Base-by-base conservation (phyloP, 23 red algal species). In the Agarophyton chilense region DNA sequence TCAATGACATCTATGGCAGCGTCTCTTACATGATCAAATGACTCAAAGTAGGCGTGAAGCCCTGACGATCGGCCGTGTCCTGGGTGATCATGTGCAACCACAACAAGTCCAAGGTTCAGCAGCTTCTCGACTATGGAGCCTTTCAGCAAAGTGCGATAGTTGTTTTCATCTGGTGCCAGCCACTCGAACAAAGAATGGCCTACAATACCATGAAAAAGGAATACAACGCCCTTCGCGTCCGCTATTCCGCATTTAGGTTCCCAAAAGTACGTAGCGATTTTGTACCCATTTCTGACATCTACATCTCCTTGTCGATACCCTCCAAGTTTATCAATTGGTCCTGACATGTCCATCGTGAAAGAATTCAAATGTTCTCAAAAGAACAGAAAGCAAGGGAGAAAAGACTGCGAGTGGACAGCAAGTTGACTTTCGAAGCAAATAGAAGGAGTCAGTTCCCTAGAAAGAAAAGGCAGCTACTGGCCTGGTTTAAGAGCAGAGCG, bases 21-120 rank as follows among this genome's bases (percentile, higher is more conserved):
- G 52, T 91, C 88, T 38, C 88, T 38, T 24, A 91, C 40, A 44
- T 91, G 62, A 72, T 94, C 91, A 18, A 77, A 64, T 34, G 66
- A 78, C 1, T 86, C 82, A 73, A 94, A 66, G 71, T 87, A 94
- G 1, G 39, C 91, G 57, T 85, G 91, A 12, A 94, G 72, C 26
- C 91, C 91, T 4, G 66, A 77, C 46, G 87, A 72, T 14, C 89
- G 82, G 7, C 96, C 96, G 31, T 98, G 96, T 35, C 92, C 92
- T 24, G 88, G 83, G 82, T 98, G 92, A 74, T 98, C 96, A 52
- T 98, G 92, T 38, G 62, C 92, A 66, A 94, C 70, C 16, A 95
- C 96, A 45, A 94, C 51, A 56, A 92, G 56, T 43, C 85, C 96
- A 2, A 80, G 51, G 38, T 66, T 14, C 70, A 95, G 90, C 10